Evolutionary conservation across 345 rosid genomes (phyloP).

Genomic region (Luvunga scandens): DNA sequence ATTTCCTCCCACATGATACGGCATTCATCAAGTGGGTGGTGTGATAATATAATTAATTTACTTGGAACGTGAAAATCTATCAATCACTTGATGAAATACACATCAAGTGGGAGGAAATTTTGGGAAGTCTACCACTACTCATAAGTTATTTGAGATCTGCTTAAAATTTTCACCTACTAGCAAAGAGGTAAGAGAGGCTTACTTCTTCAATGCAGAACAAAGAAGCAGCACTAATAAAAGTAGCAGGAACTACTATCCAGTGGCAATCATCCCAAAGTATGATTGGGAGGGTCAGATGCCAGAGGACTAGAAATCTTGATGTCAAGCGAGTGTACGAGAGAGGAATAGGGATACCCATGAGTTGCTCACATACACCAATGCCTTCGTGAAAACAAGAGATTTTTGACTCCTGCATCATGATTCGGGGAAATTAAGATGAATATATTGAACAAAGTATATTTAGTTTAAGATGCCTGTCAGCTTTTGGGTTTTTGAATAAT

Average conservation of each 20-base stretch:
- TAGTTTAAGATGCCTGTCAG: background rate
- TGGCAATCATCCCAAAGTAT: constrained; percentile 99
- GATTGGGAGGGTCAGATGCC: constrained; percentile 91
- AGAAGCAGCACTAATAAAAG: constrained; percentile 92
- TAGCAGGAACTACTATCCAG: constrained; percentile 96
- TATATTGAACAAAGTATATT: background rate
- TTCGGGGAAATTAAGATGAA: background rate
- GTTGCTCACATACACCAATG: constrained; percentile 79
- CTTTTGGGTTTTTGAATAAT: no score
- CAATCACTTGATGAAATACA: no score
- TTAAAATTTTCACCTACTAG: background rate
- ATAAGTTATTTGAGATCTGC: background rate
- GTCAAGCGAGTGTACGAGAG: constrained; percentile 93
- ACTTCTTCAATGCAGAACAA: constrained; percentile 98
- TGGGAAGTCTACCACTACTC: no score
- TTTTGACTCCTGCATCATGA: constrained; percentile 57
- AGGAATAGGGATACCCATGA: constrained; percentile 85
- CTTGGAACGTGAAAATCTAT: no score
- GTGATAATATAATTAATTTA: no score
- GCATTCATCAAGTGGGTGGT: no score
- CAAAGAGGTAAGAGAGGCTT: constrained; percentile 12
- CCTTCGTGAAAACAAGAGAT: constrained; percentile 82
- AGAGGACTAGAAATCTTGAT: constrained; percentile 89
- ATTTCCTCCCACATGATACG: no score
- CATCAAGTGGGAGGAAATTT: no score